These are phyloP conservation scores for Eutrema yunnanense DNA, from an alignment of 345 rosid species.

Conservation along the genomic window DNA sequence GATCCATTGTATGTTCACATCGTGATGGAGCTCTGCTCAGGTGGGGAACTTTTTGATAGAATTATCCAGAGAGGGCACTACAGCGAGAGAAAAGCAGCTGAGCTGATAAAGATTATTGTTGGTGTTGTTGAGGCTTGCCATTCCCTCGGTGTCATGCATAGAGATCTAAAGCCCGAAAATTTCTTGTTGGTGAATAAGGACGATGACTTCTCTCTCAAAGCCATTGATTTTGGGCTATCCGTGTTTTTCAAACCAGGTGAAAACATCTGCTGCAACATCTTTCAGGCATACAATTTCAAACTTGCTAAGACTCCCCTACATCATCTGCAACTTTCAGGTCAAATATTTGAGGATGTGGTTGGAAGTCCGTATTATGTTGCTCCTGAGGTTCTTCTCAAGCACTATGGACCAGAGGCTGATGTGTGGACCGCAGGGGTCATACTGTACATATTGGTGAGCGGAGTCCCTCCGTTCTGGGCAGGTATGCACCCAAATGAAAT, in stretches of 20 bases:
- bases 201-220: conserved; percentile 94
- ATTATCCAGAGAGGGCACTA: conserved; percentile 97
- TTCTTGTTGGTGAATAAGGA: conserved; percentile 96
- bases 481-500: conserved; percentile 41
- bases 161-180: conserved; percentile 97
- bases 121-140: conserved; percentile 97
- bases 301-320: background rate
- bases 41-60: conserved; percentile 95
- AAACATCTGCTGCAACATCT: background rate
- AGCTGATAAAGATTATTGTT: conserved; percentile 82
- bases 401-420: conserved; percentile 93
- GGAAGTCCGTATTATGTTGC: conserved; percentile 98
- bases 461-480: conserved; percentile 99
- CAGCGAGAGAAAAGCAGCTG: conserved; percentile 95
- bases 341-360: conserved; percentile 87
- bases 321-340: conserved; percentile 46
- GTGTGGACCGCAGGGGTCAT: conserved; percentile 99
- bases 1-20: conserved; percentile 80
- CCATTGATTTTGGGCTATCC: conserved; percentile 97
- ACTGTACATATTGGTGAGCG: conserved; percentile 88
- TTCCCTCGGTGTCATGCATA: conserved; percentile 96
- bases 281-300: background rate
- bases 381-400: conserved; percentile 92
- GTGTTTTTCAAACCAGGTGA: conserved; percentile 96
- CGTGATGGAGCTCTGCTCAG: conserved; percentile 95